Percentiles rank a stretch among this genome's conserved stretches.
Conservation (phyloP, 1,139 yeast genomes). For the Debaryomycetaceae sp. region DNA sequence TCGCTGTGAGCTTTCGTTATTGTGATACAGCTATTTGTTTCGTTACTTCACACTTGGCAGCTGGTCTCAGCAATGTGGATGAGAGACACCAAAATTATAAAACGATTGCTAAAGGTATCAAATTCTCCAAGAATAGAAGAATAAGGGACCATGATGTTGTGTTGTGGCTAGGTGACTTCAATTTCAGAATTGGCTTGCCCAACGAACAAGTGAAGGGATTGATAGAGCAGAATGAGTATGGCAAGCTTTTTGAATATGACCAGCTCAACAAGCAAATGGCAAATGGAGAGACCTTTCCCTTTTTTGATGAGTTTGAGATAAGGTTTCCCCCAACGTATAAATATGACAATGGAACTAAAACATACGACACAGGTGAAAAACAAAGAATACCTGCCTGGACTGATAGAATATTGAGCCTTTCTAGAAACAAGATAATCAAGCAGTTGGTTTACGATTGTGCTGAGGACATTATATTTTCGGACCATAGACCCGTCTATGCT, state of each 20-base stretch:
- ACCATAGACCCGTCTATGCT: constrained; percentile 91
- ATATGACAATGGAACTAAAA: constrained; percentile 76
- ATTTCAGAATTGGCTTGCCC: constrained; percentile 70
- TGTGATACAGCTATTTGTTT: constrained; percentile 75
- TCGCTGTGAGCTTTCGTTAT: constrained; percentile 75
- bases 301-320: constrained; percentile 73
- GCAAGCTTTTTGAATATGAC: constrained; percentile 62
- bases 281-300: constrained; percentile 60
- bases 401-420: constrained; percentile 58
- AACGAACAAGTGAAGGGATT: constrained; percentile 65
- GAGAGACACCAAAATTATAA: constrained; percentile 84
- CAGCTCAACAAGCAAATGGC: constrained; percentile 74
- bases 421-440: constrained; percentile 52
- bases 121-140: constrained; percentile 47
- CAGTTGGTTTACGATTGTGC: constrained; percentile 67
- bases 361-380: constrained; percentile 84
- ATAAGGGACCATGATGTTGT: constrained; percentile 76
- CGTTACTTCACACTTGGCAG: constrained; percentile 86
- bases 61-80: constrained; percentile 73
- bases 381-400: constrained; percentile 98
- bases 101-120: constrained; percentile 57
- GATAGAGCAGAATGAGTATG: constrained; percentile 48
- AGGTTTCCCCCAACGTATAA: constrained; percentile 88
- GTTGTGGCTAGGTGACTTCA: constrained; percentile 93
- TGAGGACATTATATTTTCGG: constrained; percentile 68